Evolutionary conservation across 148 eudicot species (phyloP).

Genomic region (Chenopodium suecicum): DNA sequence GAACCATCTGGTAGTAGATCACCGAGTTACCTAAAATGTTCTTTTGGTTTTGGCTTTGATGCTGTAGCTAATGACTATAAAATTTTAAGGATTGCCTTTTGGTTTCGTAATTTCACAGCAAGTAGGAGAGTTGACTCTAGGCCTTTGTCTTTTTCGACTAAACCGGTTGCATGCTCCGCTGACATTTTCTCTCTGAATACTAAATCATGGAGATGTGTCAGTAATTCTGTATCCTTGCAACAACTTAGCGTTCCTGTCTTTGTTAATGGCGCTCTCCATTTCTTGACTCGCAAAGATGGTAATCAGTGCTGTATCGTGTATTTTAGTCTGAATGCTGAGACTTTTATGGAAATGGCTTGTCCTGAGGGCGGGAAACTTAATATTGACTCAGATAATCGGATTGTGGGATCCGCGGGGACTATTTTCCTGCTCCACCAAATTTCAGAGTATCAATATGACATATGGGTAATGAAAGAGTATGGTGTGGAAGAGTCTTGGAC

Average conservation of each 20-base stretch:
- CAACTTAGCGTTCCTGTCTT: neutral
- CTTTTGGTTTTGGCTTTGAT: neutral
- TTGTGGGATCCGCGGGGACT: neutral
- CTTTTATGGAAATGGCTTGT: neutral
- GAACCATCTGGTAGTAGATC: too few species aligned
- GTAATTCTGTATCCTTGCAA: neutral
- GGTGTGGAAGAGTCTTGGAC: neutral
- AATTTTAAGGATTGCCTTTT: neutral
- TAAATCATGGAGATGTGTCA: neutral
- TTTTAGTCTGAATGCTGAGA: neutral
- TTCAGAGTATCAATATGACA: neutral
- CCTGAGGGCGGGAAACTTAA: neutral
- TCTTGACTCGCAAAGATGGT: neutral
- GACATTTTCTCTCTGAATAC: neutral
- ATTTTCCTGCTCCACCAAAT: neutral
- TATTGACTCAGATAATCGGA: neutral
- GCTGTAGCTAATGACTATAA: neutral
- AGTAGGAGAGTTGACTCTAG: neutral
- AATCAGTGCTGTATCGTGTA: neutral
- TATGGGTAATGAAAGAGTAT: constrained; percentile 5
- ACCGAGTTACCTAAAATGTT: neutral
- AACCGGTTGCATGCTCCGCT: neutral
- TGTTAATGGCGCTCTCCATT: neutral
- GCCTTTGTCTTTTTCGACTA: neutral
- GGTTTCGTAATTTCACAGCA: neutral